Conservation (phyloP, 768 basidiomycete genomes). For the Crepidotus variabilis region DNA sequence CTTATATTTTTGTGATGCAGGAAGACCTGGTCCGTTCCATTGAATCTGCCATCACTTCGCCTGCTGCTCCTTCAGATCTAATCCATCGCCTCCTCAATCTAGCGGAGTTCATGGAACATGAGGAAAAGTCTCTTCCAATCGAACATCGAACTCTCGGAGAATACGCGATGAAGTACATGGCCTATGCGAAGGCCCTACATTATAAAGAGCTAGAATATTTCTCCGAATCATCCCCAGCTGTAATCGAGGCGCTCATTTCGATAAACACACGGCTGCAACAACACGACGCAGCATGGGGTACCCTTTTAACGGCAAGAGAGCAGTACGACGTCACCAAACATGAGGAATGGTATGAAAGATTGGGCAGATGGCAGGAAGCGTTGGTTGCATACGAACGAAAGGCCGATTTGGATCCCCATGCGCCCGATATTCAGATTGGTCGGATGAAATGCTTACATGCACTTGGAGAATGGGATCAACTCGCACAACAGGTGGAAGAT, state of each 20-base stretch:
- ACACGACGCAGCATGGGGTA: slow-evolving; percentile 97
- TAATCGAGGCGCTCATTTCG: slow-evolving; percentile 91
- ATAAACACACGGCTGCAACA: slow-evolving; percentile 97
- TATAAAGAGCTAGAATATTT: slow-evolving; percentile 99
- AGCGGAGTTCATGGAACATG: slow-evolving; percentile 99
- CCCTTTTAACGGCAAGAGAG: slow-evolving; percentile 83
- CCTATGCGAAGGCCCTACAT: slow-evolving; percentile 96
- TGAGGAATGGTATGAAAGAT: slow-evolving; percentile 97
- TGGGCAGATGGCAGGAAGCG: slow-evolving; percentile 96
- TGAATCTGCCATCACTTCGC: slow-evolving; percentile 77
- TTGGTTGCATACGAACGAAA: slow-evolving; percentile 81
- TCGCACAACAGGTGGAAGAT: slow-evolving; percentile 82
- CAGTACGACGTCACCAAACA: slow-evolving; percentile 90
- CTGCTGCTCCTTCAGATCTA: slow-evolving; percentile 77
- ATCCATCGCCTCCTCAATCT: slow-evolving; percentile 89
- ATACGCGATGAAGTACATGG: slow-evolving; percentile 89
- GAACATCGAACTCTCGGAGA: slow-evolving; percentile 91
- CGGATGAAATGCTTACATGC: slow-evolving; percentile 96
- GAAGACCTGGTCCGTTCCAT: slow-evolving; percentile 93
- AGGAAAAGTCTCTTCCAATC: slow-evolving; percentile 92
- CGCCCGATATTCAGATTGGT: slow-evolving; percentile 78
- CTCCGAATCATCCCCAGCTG: slow-evolving; percentile 82
- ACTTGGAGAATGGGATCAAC: slow-evolving; percentile 94
- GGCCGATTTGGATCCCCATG: slow-evolving; percentile 67
- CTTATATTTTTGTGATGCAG: slow-evolving; percentile 35